Evolutionary conservation across 2,329 filamentous ascomycete genomes (phyloP).

Genomic region (Colletotrichum aenigma): DNA sequence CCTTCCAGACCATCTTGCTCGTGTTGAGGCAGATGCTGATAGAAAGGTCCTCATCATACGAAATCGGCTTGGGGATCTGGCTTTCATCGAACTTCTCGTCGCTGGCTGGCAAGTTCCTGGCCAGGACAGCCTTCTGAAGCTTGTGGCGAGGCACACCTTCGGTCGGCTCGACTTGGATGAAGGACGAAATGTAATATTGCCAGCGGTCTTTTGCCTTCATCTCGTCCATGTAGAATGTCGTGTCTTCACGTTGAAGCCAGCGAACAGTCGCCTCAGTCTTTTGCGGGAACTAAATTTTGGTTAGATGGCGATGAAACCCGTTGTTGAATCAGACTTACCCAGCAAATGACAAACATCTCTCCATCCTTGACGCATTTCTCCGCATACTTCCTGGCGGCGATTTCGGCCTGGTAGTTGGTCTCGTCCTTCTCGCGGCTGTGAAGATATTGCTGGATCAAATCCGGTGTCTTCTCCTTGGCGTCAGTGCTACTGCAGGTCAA

Average conservation of each 20-base stretch:
- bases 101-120: conserved; percentile 69
- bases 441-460: conserved; percentile 88
- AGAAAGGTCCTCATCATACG: conserved; percentile 70
- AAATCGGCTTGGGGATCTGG: conserved; percentile 62
- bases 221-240: conserved; percentile 86
- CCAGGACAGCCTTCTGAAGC: conserved; percentile 71
- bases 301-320: conserved; percentile 29
- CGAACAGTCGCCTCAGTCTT: conserved; percentile 74
- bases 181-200: conserved; percentile 96
- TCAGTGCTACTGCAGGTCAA: conserved; percentile 85
- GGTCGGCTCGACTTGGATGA: conserved; percentile 86
- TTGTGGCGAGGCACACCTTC: conserved; percentile 73
- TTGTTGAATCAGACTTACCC: conserved; percentile 64
- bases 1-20: conserved; percentile 79
- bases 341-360: conserved; percentile 88
- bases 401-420: conserved; percentile 88
- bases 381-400: conserved; percentile 87
- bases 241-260: conserved; percentile 70
- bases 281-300: conserved; percentile 61
- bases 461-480: conserved; percentile 89
- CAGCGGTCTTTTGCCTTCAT: conserved; percentile 83
- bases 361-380: conserved; percentile 93
- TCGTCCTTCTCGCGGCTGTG: conserved; percentile 80
- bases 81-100: conserved; percentile 69
- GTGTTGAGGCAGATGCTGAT: conserved; percentile 79